These are phyloP conservation scores for Naganishia onofrii DNA, from an alignment of 768 basidiomycete species.

Conservation along the genomic window DNA sequence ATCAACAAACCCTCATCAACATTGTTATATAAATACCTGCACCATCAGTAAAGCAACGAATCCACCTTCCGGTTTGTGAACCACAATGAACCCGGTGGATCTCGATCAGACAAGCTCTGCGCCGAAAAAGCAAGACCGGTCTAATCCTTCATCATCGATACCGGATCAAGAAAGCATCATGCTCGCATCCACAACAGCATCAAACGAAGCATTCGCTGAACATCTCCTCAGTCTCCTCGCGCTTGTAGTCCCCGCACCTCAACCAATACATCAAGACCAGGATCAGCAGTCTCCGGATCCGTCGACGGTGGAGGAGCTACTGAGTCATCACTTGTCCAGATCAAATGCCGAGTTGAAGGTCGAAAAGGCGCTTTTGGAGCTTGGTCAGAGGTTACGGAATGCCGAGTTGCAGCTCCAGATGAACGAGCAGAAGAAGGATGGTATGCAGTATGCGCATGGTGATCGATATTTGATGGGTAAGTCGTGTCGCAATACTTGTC, in stretches of 20 bases:
- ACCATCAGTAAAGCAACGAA: neutral
- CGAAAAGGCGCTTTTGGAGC: conserved; percentile 10
- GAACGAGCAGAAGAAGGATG: neutral
- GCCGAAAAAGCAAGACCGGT: neutral
- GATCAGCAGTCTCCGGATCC: neutral
- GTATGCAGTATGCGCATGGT: neutral
- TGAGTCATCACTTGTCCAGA: conserved; percentile 5
- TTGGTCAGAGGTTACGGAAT: neutral
- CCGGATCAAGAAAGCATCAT: neutral
- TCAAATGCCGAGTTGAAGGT: conserved; percentile 19
- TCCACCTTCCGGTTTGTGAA: too few species aligned
- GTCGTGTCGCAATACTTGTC: neutral
- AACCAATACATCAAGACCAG: neutral
- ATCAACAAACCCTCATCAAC: neutral
- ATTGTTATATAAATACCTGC: neutral
- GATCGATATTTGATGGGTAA: neutral
- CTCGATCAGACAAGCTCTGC: neutral
- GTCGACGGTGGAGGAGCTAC: neutral
- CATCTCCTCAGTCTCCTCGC: conserved; percentile 1
- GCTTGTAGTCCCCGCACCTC: neutral
- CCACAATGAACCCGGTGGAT: conserved; percentile 15
- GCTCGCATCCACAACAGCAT: conserved; percentile 6
- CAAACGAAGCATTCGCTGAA: conserved; percentile 21
- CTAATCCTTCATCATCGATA: neutral
- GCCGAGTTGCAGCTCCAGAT: conserved; percentile 11